Evolutionary conservation across 495 filamentous ascomycete genomes (phyloP), one percentile per base, ranked within the genome.

Genomic region (Penicillium psychrofluorescens): DNA sequence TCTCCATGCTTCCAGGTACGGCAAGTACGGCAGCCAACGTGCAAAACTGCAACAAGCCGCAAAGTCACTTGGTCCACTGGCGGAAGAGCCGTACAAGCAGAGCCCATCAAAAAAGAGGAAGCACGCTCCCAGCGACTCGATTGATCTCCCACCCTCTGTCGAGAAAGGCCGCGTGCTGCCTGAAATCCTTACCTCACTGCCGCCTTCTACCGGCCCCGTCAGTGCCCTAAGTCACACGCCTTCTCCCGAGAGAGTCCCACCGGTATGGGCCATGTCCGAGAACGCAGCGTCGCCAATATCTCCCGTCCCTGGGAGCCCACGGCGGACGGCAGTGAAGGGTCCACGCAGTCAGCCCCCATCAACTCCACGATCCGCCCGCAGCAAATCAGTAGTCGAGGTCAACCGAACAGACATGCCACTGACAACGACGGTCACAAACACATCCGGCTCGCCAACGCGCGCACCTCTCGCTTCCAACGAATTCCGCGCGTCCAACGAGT

Each of bases 241-340:
- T 5, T 67, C 68, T 7, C 60, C 68, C 0, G 63, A 66, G 28
- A 51, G 59, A 42, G 44, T 40, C 16, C 29, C 54, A 6, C 48
- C 55, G 0, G 34, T 58, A 11, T 72, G 68, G 68, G 45, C 55
- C 28, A 40, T 56, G 4, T 38, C 57, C 7, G 55, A 53, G n/a
- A 48, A 48, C 15, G 43, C 34, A 28, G 46, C 44, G 9, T 66
- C 60, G 0, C 59, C 61, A 7, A 43, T 50, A 6, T n/a, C 40
- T 11, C 9, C 32, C 10, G n/a, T 34, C 2, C 36, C 50, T 12
- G 63, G 65, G 22, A 61, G 67, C 16, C 67, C 67, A 12, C 64
- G 66, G 7, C 60, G 62, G 0, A 60, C 67, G 9, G 51, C 40
- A 0, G 55, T 68, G 10, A 69, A 67, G 41, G 67, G 68, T 0